Base-by-base conservation (phyloP, 768 basidiomycete species). In the Russula ochroleuca region DNA sequence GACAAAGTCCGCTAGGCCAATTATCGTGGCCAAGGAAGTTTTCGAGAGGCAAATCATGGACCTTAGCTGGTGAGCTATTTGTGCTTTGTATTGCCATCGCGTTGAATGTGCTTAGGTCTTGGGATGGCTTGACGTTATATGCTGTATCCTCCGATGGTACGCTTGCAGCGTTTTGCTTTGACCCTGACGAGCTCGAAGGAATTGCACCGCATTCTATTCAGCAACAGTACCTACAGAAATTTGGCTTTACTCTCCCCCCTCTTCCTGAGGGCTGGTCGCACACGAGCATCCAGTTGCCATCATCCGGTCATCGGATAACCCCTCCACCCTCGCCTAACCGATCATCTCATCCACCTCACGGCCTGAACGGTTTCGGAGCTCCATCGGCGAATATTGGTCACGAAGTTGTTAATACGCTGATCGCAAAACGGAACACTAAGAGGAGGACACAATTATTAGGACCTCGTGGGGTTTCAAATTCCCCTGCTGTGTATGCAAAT, bases 61-160 rank as follows among this genome's bases (percentile, higher is more conserved):
- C 73, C 79, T 99, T 19, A 92, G 87, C 71, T 99, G 97, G 97
- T 95, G 70, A 69, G 87, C 31, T 10, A 10, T 14, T 6, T 31
- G 21, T 19, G 2, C 14, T 9, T 35, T 11, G n/a, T 40, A 40
- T 41, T 23, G 21, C 37, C 21, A 37, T 47, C 15, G 56, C 63
- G 64, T 65, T 33, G 40, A 59, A 31, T 40, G 28, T 56, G 47
- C 21, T 4, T 67, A 97, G 94, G 94, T 94, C 94, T 10, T 85
- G 83, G 74, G 95, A 98, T 71, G 97, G 97, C 10, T 80, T 90
- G 50, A 90, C 90, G 2, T 81, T 99, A 0, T 98, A 96, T 69
- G 94, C 94, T 0, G 93, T 91, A 64, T 97, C 95, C 1, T 96
- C 94, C 0, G 97, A 99, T 72, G 97, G 97, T 2, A 94, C 94